A percentile compares a stretch with the other conserved stretches of the same genome.
Evolutionary conservation across 2,329 filamentous ascomycete species (phyloP).

Genomic region (Pseudogymnoascus sp.): DNA sequence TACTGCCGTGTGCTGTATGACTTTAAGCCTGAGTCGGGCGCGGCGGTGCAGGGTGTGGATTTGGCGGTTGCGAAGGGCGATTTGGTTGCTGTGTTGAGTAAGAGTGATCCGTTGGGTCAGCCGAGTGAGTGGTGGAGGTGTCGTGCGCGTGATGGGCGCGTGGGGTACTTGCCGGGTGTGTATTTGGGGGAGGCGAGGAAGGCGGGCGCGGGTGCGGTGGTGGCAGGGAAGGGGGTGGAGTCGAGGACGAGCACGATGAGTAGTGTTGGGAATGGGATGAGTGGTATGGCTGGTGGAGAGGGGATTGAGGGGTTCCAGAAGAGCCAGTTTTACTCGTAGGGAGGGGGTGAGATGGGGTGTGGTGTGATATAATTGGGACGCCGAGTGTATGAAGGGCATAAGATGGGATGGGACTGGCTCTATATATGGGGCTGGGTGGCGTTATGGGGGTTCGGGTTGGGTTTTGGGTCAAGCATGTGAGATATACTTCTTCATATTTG

Average conservation of each 20-base stretch:
- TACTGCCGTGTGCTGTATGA: constrained; percentile 95
- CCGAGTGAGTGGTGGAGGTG: constrained; percentile 97
- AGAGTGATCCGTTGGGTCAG: constrained; percentile 86
- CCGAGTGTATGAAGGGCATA: background rate
- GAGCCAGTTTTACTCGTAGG: constrained; percentile 58
- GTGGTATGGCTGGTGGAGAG: constrained; percentile 50
- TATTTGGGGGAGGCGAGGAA: constrained; percentile 73
- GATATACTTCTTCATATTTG: background rate
- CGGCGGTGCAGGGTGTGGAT: constrained; percentile 65
- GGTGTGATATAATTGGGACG: background rate
- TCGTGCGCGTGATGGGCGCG: constrained; percentile 77
- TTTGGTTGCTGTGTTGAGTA: constrained; percentile 86
- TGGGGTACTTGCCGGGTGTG: constrained; percentile 86
- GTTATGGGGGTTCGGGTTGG: background rate
- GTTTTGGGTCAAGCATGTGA: background rate
- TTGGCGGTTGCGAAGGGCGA: constrained; percentile 91
- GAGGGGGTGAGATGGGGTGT: background rate
- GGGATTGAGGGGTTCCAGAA: constrained; percentile 66
- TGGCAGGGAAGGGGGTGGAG: constrained; percentile 29
- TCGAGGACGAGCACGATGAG: constrained; percentile 41
- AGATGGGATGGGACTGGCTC: background rate
- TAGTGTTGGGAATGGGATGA: constrained; percentile 31
- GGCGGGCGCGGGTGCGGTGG: constrained; percentile 37
- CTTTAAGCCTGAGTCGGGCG: constrained; percentile 74
- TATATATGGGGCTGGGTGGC: background rate